Evolutionary conservation across 140 eudicot genomes (phyloP).

Genomic region (Senecio squalidus): DNA sequence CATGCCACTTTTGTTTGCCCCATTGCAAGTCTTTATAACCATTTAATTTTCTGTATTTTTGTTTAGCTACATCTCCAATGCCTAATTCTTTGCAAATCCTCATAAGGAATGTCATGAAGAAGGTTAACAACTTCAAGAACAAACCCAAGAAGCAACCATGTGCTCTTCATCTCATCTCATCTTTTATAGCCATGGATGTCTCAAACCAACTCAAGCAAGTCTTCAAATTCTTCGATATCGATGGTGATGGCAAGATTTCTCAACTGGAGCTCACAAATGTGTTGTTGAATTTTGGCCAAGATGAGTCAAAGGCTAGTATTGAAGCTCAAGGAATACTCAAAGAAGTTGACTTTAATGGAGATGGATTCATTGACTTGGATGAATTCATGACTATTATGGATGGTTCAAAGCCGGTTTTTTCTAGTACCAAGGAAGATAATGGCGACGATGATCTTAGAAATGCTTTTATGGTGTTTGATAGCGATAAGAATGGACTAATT

Average conservation of each 20-base stretch:
- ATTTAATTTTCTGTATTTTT: constrained; percentile 1
- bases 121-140: constrained; percentile 10
- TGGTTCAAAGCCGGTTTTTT: constrained; percentile 21
- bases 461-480: constrained; percentile 66
- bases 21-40: constrained; percentile 16
- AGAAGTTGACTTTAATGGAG: constrained; percentile 61
- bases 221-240: constrained; percentile 63
- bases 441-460: constrained; percentile 35
- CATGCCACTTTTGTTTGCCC: constrained; percentile 16
- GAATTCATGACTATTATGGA: constrained; percentile 61
- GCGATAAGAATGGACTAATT: constrained; percentile 63
- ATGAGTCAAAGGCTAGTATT: constrained; percentile 44
- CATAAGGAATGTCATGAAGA: constrained; percentile 23
- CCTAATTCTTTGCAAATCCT: constrained; percentile 26
- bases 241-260: constrained; percentile 71
- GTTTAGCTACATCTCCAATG: constrained; percentile 24
- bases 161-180: constrained; percentile 27
- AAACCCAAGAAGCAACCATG: constrained; percentile 19
- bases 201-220: constrained; percentile 57
- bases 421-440: constrained; percentile 9
- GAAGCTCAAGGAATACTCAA: constrained; percentile 66
- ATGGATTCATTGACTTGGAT: constrained; percentile 68
- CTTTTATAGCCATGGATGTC: constrained; percentile 43
- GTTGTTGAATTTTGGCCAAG: constrained; percentile 51
- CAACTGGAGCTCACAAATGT: constrained; percentile 49